Evolutionary conservation across 2,329 filamentous ascomycete species (phyloP), one percentile per base, ranked within the genome.

Genomic region (Colletotrichum musae): DNA sequence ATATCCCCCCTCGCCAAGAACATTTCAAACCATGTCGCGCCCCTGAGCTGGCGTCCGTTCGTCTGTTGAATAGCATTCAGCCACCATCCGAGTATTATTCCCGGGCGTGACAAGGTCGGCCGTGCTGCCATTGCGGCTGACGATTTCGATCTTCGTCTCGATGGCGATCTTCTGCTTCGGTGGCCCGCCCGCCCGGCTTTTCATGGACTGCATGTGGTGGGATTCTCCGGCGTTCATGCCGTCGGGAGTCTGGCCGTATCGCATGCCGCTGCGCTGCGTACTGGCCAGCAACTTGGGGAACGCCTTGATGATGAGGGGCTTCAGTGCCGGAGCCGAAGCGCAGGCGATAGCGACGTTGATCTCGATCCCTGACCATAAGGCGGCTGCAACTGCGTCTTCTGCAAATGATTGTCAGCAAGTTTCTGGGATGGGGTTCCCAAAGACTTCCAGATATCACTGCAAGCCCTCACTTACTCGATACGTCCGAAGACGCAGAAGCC

Each of bases 281-380:
- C 62, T 64, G 4, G 62, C 41, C 32, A 64, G 21, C 7, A 64
- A 21, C 5, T 64, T 58, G 15, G 75, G 75, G 65, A 75, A 73
- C 36, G 70, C 48, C 24, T 75, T 75, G 39, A 74, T 72, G n/a
- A 77, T 73, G 51, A 77, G 72, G 1, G 79, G 77, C 50, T 80
- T 79, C 7, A 81, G 72, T 0, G 78, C 75, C 1, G 78, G 77
- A 1, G 79, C 73, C 6, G 75, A 81, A 50, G 79, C 75, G 53
- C 78, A 80, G 39, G 77, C 73, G 6, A 81, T 79, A 47, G 75
- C 78, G 16, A 78, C 72, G 62, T 80, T 79, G 61, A 77, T 75
- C 61, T 80, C 77, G 62, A 80, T 74, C 18, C 72, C 72, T 16
- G 77, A 77, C 77, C 77, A 79, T 2, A 32, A 43, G 2, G 62